Conservation (phyloP, 2,329 filamentous ascomycete genomes). For the Epichloe amarillans region DNA sequence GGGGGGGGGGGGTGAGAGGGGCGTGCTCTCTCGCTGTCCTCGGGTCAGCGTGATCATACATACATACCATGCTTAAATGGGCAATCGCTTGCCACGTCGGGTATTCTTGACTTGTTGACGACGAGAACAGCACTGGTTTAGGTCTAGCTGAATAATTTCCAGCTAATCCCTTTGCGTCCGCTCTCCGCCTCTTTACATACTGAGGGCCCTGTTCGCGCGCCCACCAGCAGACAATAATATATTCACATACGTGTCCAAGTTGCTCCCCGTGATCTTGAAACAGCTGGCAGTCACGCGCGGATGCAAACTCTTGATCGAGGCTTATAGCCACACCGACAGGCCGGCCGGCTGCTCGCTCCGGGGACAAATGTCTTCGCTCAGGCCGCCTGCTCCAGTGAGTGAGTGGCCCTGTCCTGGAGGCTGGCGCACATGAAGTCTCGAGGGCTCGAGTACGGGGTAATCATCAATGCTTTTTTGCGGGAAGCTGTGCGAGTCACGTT, state of each 20-base stretch:
- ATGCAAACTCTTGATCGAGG: neutral
- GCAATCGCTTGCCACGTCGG: too few species aligned
- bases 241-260: neutral
- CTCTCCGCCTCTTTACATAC: neutral
- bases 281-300: constrained; percentile 5
- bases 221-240: neutral
- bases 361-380: constrained; percentile 1
- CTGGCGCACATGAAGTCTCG: neutral
- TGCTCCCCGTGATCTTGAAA: constrained; percentile 4
- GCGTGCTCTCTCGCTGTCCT: neutral
- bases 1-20: neutral
- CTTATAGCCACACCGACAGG: neutral
- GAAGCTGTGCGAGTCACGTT: constrained; percentile 3
- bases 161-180: neutral
- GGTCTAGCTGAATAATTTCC: neutral
- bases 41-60: neutral
- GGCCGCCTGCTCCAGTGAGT: neutral
- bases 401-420: too few species aligned
- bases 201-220: too few species aligned
- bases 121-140: too few species aligned
- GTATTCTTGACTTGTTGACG: too few species aligned
- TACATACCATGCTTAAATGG: neutral
- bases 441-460: neutral
- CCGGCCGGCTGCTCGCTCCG: neutral
- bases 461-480: neutral